phyloP scores from a whole-genome alignment of 75 land plant species.

The Larix kaempferi region DNA sequence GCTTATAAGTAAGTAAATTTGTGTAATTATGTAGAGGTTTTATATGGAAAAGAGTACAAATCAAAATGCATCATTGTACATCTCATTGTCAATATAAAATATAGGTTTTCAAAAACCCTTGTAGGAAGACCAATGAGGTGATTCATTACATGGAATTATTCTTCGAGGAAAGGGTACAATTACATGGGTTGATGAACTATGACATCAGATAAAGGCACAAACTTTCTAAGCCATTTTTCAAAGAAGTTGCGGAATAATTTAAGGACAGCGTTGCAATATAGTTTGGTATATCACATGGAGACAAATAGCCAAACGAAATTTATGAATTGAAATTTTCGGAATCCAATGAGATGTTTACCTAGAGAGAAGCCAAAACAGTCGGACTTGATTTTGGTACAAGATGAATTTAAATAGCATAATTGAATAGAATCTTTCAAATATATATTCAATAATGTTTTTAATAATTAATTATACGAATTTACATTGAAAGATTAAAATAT shows the following conservation, averaged over 20 bases:
- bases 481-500: too few species aligned
- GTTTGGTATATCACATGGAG: not conserved
- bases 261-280: not conserved
- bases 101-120: not conserved
- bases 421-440: too few species aligned
- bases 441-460: too few species aligned
- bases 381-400: not conserved
- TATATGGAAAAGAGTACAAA: not conserved
- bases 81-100: not conserved
- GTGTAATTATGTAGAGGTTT: not conserved
- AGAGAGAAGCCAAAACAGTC: not conserved
- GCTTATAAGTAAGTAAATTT: not conserved
- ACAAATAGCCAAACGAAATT: not conserved
- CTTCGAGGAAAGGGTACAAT: not conserved
- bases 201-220: not conserved
- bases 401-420: too few species aligned
- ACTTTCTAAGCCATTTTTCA: not conserved
- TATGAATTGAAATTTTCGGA: not conserved
- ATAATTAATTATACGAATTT: too few species aligned
- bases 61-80: not conserved
- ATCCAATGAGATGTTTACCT: not conserved
- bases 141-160: not conserved
- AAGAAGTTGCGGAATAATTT: not conserved
- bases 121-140: not conserved
- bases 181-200: conserved; percentile 1